Percentiles rank a stretch among this genome's conserved stretches.
These are phyloP conservation scores for Aspergillus hortae DNA, from an alignment of 2,329 filamentous ascomycete species.

Conservation along the genomic window DNA sequence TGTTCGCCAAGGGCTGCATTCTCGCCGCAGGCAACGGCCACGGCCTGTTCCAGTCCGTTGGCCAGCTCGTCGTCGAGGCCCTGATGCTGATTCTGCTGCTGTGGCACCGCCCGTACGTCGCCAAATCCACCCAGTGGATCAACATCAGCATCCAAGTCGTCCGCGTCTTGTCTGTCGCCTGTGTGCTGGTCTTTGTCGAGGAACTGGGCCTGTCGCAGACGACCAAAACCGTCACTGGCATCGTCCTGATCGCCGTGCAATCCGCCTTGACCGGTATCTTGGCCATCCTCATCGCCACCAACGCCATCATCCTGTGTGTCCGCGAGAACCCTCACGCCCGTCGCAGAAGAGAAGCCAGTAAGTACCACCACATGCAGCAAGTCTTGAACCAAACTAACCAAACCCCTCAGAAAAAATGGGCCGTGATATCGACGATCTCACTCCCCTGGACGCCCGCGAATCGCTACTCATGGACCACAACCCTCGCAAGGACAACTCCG, in stretches of 20 bases:
- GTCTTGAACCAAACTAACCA: background rate
- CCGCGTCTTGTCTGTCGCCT: conserved; percentile 80
- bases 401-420: conserved; percentile 64
- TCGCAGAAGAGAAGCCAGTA: conserved; percentile 85
- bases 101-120: conserved; percentile 82
- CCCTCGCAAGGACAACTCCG: conserved; percentile 31
- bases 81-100: conserved; percentile 75
- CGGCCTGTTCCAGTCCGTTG: conserved; percentile 74
- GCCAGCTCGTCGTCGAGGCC: conserved; percentile 76
- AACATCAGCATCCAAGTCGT: conserved; percentile 90
- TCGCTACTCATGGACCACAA: conserved; percentile 66
- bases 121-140: conserved; percentile 84
- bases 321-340: conserved; percentile 87
- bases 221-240: conserved; percentile 87
- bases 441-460: conserved; percentile 72
- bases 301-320: conserved; percentile 77
- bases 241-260: conserved; percentile 92
- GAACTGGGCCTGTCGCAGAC: conserved; percentile 86
- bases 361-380: conserved; percentile 35
- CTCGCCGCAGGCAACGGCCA: conserved; percentile 83
- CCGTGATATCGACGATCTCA: conserved; percentile 76
- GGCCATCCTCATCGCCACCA: conserved; percentile 83
- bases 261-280: conserved; percentile 76
- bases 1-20: conserved; percentile 82
- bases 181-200: conserved; percentile 90